Percentiles rank a stretch among this genome's conserved stretches.
Conservation (phyloP, 331 rosid genomes). For the Ulmus americana region DNA sequence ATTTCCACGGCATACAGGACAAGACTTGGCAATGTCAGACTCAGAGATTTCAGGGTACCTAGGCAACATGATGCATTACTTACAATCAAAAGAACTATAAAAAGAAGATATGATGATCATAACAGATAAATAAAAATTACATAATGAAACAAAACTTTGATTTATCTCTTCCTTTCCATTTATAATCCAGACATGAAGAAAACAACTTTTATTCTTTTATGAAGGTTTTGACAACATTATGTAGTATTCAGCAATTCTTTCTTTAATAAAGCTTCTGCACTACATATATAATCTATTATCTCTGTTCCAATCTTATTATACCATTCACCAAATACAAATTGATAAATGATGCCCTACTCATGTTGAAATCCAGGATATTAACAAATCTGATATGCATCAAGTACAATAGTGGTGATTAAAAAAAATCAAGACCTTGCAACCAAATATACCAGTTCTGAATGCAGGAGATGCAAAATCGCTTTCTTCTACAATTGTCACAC, state of each 20-base stretch:
- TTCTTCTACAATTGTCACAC: slow-evolving; percentile 41
- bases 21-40: slow-evolving; percentile 46
- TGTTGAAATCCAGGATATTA: not conserved
- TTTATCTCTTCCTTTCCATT: not conserved
- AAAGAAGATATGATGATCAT: not conserved
- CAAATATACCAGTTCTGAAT: slow-evolving; percentile 42
- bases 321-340: not conserved
- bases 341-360: not conserved
- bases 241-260: not conserved
- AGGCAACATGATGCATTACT: slow-evolving; percentile 11
- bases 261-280: not conserved
- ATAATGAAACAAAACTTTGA: not conserved
- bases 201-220: not conserved
- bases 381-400: not conserved
- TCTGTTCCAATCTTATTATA: not conserved
- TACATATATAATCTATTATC: not conserved
- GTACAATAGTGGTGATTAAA: not conserved
- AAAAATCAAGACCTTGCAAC: not conserved
- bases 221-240: not conserved
- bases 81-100: not conserved
- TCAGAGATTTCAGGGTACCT: slow-evolving; percentile 65
- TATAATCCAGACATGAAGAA: not conserved
- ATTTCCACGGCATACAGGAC: slow-evolving; percentile 69
- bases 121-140: not conserved
- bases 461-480: slow-evolving; percentile 67